Percentiles rank a stretch among this genome's conserved stretches.
These are phyloP conservation scores for Orbilia quercus DNA, from an alignment of 2,329 filamentous ascomycete species.

Conservation along the genomic window DNA sequence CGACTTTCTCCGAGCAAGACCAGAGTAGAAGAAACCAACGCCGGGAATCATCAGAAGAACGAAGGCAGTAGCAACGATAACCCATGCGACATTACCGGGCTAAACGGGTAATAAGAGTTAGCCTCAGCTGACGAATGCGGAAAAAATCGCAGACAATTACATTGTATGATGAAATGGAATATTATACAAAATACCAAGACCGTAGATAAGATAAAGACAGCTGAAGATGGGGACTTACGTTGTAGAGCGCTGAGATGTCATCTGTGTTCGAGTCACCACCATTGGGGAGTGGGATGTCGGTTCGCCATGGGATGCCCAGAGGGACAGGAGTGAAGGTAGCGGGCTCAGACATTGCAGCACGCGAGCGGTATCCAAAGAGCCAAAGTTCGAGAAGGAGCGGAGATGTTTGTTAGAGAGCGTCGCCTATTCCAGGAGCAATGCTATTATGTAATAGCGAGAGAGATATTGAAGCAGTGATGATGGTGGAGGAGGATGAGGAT, in stretches of 20 bases:
- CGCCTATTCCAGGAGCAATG: slow-evolving; percentile 21
- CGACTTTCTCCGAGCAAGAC: slow-evolving; percentile 87
- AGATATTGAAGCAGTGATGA: slow-evolving; percentile 12
- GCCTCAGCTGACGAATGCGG: slow-evolving; percentile 10
- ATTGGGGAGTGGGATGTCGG: slow-evolving; percentile 47
- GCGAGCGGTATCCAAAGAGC: slow-evolving; percentile 6
- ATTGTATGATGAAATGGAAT: too few relatives aligned
- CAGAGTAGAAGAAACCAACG: slow-evolving; percentile 94
- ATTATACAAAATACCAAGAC: too few relatives aligned
- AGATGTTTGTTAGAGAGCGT: slow-evolving; percentile 10
- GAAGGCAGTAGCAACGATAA: slow-evolving; percentile 79
- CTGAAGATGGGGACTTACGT: slow-evolving; percentile 25
- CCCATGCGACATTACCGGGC: slow-evolving; percentile 85
- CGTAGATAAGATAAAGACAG: background rate
- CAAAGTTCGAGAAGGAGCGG: slow-evolving; percentile 5
- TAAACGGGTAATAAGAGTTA: slow-evolving; percentile 62
- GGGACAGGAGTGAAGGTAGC: slow-evolving; percentile 38
- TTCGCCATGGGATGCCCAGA: slow-evolving; percentile 48
- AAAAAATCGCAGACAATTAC: too few relatives aligned
- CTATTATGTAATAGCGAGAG: slow-evolving; percentile 49
- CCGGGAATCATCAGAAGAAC: slow-evolving; percentile 94
- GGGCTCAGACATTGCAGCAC: slow-evolving; percentile 13
- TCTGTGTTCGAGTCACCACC: slow-evolving; percentile 41
- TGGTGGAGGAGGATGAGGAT: slow-evolving; percentile 2
- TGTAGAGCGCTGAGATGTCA: slow-evolving; percentile 48